Evolutionary conservation across 23 red algal species (phyloP).

Genomic region (Agarophyton chilense): DNA sequence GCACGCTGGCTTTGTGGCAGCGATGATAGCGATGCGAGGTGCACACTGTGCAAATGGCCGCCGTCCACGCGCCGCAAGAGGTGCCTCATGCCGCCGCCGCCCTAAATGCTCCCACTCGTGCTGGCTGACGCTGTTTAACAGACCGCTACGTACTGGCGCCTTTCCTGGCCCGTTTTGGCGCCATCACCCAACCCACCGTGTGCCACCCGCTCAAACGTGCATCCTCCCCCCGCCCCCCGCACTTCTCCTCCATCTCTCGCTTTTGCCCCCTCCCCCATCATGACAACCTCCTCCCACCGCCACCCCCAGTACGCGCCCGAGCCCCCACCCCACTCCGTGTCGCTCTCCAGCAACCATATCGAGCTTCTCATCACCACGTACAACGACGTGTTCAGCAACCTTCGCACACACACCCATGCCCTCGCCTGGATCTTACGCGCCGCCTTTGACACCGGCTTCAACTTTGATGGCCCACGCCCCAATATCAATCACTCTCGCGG

Average conservation of each 20-base stretch:
- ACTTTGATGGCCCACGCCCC: neutral
- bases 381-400: constrained; percentile 44
- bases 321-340: neutral
- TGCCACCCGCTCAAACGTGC: no score
- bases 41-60: neutral
- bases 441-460: constrained; percentile 1
- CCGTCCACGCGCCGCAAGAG: neutral
- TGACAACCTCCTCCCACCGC: constrained; percentile 10
- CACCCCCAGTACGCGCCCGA: neutral
- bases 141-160: neutral
- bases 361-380: constrained; percentile 23
- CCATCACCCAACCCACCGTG: no score
- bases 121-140: neutral
- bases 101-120: neutral
- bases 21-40: neutral
- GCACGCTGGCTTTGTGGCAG: constrained; percentile 14
- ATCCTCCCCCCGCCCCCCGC: neutral
- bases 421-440: constrained; percentile 37
- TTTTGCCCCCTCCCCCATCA: neutral
- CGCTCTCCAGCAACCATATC: constrained; percentile 9
- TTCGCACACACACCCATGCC: constrained; percentile 40
- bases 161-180: no score
- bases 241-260: neutral
- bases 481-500: constrained; percentile 41
- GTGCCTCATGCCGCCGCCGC: neutral